Evolutionary conservation across 1,284 basidiomycete genomes (phyloP), one percentile per base, ranked within the genome.

Genomic region (Kwoniella shivajii): DNA sequence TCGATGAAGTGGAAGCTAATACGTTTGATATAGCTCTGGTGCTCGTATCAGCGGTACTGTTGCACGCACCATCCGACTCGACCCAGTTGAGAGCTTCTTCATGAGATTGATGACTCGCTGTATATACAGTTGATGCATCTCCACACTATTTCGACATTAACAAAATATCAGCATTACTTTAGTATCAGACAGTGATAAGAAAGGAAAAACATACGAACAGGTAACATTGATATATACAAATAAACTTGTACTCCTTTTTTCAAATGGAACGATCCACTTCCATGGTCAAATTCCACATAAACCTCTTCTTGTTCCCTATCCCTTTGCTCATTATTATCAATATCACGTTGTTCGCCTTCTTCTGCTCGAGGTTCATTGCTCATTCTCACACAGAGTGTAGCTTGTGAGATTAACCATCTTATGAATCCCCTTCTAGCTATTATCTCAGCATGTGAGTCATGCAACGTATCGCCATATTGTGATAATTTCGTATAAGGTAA

Each of bases 381-480:
- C 22, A 7, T 7, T 2, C 14, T 20, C 5, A 18, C 29, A 29
- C 50, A 27, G 9, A 59, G 41, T 10, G 18, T 24, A 10, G 52
- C 48, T 41, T 61, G 59, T 26, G 41, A 83, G 26, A 92, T 73
- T 43, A 93, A 78, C 90, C 90, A 97, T n/a, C 85, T 82, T 34
- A 88, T 72, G 1, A 88, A 86, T 2, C 87, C 88, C 18, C 94
- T 82, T 27, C 90, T 82, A 0, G 91, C 90, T 14, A 96, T 81
- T 16, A 95, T 83, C 75, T 97, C 93, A 3, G 93, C 94, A 74
- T 97, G 93, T 46, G 84, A 86, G 69, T 97, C 93, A 69, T 95
- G 91, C 26, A 97, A 63, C 1, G 86, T 83, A 67, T 96, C 90
- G 0, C 93, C 94, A n/a, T 81, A 78, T 2, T 75, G 68, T 0